phyloP scores from a whole-genome alignment of 805 yeast species.

The Starmerella potacharoeniae region DNA sequence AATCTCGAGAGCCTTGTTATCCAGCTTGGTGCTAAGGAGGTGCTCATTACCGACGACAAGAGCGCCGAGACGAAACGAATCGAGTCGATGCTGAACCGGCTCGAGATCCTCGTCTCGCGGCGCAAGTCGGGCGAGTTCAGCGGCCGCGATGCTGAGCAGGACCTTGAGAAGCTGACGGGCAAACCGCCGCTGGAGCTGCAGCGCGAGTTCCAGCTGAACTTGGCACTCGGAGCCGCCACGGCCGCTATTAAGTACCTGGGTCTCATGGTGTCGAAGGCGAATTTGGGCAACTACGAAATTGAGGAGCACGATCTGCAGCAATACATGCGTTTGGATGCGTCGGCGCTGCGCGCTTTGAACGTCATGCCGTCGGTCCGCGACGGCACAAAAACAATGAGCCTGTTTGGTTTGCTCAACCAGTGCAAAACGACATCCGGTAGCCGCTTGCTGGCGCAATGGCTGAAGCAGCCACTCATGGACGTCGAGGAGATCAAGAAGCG shows the following conservation, averaged over 20 bases:
- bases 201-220: slow-evolving; percentile 36
- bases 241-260: slow-evolving; percentile 62
- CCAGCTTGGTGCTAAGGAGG: slow-evolving; percentile 83
- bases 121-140: slow-evolving; percentile 46
- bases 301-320: slow-evolving; percentile 61
- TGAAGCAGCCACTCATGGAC: slow-evolving; percentile 84
- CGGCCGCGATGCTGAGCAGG: slow-evolving; percentile 46
- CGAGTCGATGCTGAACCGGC: slow-evolving; percentile 60
- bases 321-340: slow-evolving; percentile 80
- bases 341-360: slow-evolving; percentile 81
- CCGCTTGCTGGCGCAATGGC: slow-evolving; percentile 81
- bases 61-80: slow-evolving; percentile 46
- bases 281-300: slow-evolving; percentile 41
- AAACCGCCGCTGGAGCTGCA: slow-evolving; percentile 31
- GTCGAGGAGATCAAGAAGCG: slow-evolving; percentile 48
- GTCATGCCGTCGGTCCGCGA: slow-evolving; percentile 54
- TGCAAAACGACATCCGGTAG: slow-evolving; percentile 88
- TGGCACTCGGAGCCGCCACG: slow-evolving; percentile 51
- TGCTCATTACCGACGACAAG: slow-evolving; percentile 40
- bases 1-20: slow-evolving; percentile 77
- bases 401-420: slow-evolving; percentile 74
- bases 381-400: slow-evolving; percentile 42
- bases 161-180: slow-evolving; percentile 57
- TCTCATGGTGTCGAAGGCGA: slow-evolving; percentile 45
- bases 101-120: slow-evolving; percentile 60